Evolutionary conservation across 2,329 filamentous ascomycete genomes (phyloP).

Genomic region (Rugonectria rugulosa): DNA sequence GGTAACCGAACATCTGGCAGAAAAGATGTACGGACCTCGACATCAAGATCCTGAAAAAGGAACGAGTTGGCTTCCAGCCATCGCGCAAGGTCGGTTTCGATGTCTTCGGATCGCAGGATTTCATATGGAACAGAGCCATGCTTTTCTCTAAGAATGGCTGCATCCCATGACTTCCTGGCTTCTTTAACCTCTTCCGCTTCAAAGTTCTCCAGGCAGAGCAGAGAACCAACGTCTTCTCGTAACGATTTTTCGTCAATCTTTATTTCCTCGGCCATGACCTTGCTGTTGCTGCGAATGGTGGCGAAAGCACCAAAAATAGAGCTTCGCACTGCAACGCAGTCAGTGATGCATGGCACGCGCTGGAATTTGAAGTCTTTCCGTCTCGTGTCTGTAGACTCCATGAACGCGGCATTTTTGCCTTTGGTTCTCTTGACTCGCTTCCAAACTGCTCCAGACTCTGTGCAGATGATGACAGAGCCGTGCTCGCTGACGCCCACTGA

Average conservation of each 20-base stretch:
- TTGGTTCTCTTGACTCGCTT: conserved; percentile 83
- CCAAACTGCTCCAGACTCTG: conserved; percentile 92
- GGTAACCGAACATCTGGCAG: conserved; percentile 77
- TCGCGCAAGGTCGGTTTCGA: conserved; percentile 67
- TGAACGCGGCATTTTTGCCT: conserved; percentile 69
- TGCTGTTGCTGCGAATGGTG: conserved; percentile 83
- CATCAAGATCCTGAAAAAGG: conserved; percentile 52
- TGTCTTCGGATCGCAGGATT: conserved; percentile 67
- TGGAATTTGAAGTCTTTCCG: conserved; percentile 96
- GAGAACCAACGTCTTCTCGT: conserved; percentile 74
- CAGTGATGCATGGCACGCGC: conserved; percentile 85
- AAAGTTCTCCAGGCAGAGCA: conserved; percentile 74
- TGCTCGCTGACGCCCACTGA: conserved; percentile 92
- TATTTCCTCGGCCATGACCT: conserved; percentile 78
- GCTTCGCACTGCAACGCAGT: conserved; percentile 83
- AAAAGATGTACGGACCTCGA: conserved; percentile 62
- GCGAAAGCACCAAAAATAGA: conserved; percentile 92
- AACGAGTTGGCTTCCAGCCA: conserved; percentile 54
- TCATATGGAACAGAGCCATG: conserved; percentile 59
- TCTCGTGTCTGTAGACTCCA: conserved; percentile 62
- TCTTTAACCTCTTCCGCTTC: conserved; percentile 45
- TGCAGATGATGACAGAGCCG: conserved; percentile 93
- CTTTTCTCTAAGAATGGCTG: conserved; percentile 50
- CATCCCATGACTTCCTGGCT: conserved; percentile 51
- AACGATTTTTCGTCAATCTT: conserved; percentile 71